These are phyloP conservation scores for Sclerotiophoma versabilis DNA, from an alignment of 2,329 filamentous ascomycete species.

Conservation along the genomic window DNA sequence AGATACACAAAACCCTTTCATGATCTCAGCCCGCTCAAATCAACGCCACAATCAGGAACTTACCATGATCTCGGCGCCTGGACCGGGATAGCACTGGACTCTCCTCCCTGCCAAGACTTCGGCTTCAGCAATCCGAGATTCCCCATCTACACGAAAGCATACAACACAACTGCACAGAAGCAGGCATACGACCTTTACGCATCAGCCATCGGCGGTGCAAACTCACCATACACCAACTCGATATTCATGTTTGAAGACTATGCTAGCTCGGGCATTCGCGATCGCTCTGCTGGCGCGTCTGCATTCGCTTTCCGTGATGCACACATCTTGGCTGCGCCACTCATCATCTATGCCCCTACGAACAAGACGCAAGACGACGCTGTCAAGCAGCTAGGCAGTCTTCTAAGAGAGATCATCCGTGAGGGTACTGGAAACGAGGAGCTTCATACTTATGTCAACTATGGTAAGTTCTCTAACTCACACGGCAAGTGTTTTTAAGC, in stretches of 20 bases:
- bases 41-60: conserved; percentile 23
- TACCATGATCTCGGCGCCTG: conserved; percentile 33
- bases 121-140: conserved; percentile 36
- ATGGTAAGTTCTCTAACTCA: neutral
- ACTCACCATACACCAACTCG: conserved; percentile 40
- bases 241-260: conserved; percentile 67
- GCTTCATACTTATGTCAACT: conserved; percentile 38
- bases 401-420: conserved; percentile 28
- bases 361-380: conserved; percentile 14
- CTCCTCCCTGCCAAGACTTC: conserved; percentile 37
- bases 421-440: conserved; percentile 28
- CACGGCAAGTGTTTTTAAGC: neutral
- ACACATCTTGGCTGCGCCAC: conserved; percentile 26
- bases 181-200: conserved; percentile 51
- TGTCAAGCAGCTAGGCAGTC: conserved; percentile 24
- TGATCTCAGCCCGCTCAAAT: conserved; percentile 22
- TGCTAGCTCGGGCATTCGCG: conserved; percentile 55
- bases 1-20: conserved; percentile 33
- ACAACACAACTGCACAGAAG: conserved; percentile 48
- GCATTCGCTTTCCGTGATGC: conserved; percentile 58
- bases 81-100: conserved; percentile 32
- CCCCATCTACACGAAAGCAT: conserved; percentile 32
- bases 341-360: conserved; percentile 28
- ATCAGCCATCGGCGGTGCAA: conserved; percentile 37
- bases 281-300: conserved; percentile 44